phyloP scores from a whole-genome alignment of 495 filamentous ascomycete species.

The Lichenothelia convexa region DNA sequence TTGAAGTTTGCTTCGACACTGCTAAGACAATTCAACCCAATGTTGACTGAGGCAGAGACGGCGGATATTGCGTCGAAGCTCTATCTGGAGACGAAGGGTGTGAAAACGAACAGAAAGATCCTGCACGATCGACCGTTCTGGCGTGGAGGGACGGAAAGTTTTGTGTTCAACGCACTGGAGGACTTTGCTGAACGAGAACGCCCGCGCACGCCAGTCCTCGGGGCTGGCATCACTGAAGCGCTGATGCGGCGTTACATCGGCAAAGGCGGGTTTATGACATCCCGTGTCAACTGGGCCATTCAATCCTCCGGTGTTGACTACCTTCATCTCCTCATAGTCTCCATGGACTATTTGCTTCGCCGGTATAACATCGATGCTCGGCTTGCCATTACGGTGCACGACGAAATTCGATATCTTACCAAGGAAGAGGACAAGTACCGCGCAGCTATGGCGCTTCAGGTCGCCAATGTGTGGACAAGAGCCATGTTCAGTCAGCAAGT shows the following conservation, averaged over 20 bases:
- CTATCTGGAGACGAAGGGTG: conserved; percentile 79
- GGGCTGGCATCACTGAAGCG: conserved; percentile 90
- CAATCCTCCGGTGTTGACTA: conserved; percentile 96
- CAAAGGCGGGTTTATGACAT: conserved; percentile 85
- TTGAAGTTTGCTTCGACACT: conserved; percentile 82
- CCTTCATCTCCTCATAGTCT: conserved; percentile 79
- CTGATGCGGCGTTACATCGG: conserved; percentile 72
- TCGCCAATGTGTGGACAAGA: conserved; percentile 91
- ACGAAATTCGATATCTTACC: conserved; percentile 90
- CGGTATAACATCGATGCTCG: conserved; percentile 70
- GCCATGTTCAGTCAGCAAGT: conserved; percentile 95
- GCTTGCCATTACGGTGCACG: conserved; percentile 85
- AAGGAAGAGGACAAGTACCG: conserved; percentile 73
- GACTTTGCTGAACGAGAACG: conserved; percentile 90
- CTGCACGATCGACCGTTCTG: conserved; percentile 68
- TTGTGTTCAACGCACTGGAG: conserved; percentile 95
- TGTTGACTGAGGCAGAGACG: conserved; percentile 57
- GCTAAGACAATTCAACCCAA: conserved; percentile 81
- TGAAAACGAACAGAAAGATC: conserved; percentile 48
- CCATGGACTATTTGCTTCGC: conserved; percentile 87
- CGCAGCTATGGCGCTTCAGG: conserved; percentile 75
- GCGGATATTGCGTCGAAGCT: conserved; percentile 56
- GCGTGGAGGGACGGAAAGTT: conserved; percentile 89
- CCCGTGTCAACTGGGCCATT: conserved; percentile 97
- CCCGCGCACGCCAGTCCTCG: conserved; percentile 84